These are phyloP conservation scores for Plantago ovata DNA, from an alignment of 257 asterid species.

Conservation along the genomic window DNA sequence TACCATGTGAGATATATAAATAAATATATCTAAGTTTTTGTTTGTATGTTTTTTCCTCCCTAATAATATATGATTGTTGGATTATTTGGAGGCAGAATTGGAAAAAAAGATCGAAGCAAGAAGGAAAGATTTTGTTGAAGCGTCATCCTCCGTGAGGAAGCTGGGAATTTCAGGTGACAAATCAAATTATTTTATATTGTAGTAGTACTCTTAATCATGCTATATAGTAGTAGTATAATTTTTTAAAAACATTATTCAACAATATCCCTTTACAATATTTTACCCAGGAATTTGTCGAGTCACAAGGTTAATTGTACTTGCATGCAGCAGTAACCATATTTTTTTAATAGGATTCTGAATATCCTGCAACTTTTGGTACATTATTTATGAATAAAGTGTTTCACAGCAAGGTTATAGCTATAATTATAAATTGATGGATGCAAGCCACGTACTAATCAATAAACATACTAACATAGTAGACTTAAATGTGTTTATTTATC, in stretches of 20 bases:
- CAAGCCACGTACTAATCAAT: slow-evolving; percentile 30
- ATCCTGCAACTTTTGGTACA: slow-evolving; percentile 5
- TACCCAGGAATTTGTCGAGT: slow-evolving; percentile 16
- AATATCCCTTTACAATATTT: slow-evolving; percentile 20
- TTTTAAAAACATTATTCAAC: background rate
- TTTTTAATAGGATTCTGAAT: slow-evolving; percentile 19
- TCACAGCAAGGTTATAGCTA: too few relatives aligned
- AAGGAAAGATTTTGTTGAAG: slow-evolving; percentile 11
- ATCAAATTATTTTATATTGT: background rate
- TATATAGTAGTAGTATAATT: too few relatives aligned
- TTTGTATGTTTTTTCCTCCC: too few relatives aligned
- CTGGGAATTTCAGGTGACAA: slow-evolving; percentile 10
- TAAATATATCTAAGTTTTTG: too few relatives aligned
- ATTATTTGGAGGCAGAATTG: slow-evolving; percentile 35
- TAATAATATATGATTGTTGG: slow-evolving; percentile 12
- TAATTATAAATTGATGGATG: background rate
- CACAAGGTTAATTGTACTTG: slow-evolving; percentile 15
- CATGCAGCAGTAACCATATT: slow-evolving; percentile 6
- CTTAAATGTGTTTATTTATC: slow-evolving; percentile 14
- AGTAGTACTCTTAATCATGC: background rate
- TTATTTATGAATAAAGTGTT: background rate
- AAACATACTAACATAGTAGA: background rate
- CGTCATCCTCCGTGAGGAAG: slow-evolving; percentile 13
- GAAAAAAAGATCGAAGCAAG: slow-evolving; percentile 35
- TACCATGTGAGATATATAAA: too few relatives aligned